Conservation (phyloP, 352 stramenopile genomes). For the Phytophthora macrochlamydospora region DNA sequence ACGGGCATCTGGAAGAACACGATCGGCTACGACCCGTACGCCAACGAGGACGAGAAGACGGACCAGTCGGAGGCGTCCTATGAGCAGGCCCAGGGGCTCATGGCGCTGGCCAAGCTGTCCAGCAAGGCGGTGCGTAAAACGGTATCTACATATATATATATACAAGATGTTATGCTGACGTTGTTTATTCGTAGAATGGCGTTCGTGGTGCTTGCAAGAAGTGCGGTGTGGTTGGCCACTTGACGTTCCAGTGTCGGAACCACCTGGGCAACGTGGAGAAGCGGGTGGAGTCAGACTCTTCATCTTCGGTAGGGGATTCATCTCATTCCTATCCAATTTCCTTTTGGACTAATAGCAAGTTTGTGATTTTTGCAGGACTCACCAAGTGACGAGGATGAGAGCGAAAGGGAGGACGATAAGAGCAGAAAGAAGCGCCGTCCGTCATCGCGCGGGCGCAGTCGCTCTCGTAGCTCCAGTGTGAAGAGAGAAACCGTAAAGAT, state of each 20-base stretch:
- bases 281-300: conserved; percentile 36
- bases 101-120: conserved; percentile 94
- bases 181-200: conserved; percentile 55
- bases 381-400: conserved; percentile 54
- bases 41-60: conserved; percentile 63
- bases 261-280: conserved; percentile 58
- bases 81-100: conserved; percentile 92
- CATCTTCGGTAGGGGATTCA: conserved; percentile 40
- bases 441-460: conserved; percentile 35
- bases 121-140: conserved; percentile 85
- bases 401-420: conserved; percentile 34
- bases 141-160: conserved; percentile 6
- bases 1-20: conserved; percentile 97
- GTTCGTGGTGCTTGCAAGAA: conserved; percentile 87
- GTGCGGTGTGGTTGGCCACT: conserved; percentile 91
- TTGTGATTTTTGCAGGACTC: conserved; percentile 31
- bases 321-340: conserved; percentile 3
- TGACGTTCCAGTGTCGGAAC: conserved; percentile 92
- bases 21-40: conserved; percentile 97
- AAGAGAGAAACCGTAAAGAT: conserved; percentile 28
- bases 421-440: conserved; percentile 13
- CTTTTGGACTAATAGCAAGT: conserved; percentile 9
- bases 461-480: conserved; percentile 38
- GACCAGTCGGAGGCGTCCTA: conserved; percentile 72
- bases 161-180: neutral